Evolutionary conservation across 1,284 basidiomycete species (phyloP).

Genomic region (Papiliotrema fonsecae): DNA sequence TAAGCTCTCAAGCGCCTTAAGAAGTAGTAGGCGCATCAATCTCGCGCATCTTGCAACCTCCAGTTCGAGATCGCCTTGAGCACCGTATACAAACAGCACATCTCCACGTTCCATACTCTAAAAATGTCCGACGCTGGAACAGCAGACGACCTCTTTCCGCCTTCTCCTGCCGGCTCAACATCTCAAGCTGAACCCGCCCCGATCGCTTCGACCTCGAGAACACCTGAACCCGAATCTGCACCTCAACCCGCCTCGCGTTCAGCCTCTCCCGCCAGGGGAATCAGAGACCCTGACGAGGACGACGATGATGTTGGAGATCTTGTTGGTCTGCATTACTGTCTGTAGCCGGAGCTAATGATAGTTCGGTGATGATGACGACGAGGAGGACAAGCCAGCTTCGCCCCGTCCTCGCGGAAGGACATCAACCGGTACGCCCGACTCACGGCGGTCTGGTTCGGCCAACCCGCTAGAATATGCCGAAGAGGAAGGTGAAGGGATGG

Average conservation of each 20-base stretch:
- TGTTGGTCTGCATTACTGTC: background rate
- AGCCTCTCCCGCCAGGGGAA: background rate
- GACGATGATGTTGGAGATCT: constrained; percentile 15
- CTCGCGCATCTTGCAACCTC: background rate
- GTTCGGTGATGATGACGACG: constrained; percentile 76
- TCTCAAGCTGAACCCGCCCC: constrained; percentile 3
- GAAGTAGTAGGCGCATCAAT: background rate
- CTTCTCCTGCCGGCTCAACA: constrained; percentile 12
- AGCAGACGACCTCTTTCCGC: constrained; percentile 38
- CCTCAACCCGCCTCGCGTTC: background rate
- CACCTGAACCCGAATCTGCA: background rate
- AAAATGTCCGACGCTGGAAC: constrained; percentile 34
- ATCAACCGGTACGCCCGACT: constrained; percentile 45
- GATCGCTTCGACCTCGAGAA: constrained; percentile 1
- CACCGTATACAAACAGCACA: background rate
- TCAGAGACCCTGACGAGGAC: constrained; percentile 8
- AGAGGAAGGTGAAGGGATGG: constrained; percentile 30
- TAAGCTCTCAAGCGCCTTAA: too few species aligned
- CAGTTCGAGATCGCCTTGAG: too few species aligned
- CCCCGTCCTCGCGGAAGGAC: constrained; percentile 46
- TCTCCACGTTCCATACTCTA: constrained; percentile 1
- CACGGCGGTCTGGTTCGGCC: constrained; percentile 11
- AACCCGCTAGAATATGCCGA: constrained; percentile 43
- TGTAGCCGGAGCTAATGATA: constrained; percentile 35
- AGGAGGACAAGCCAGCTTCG: constrained; percentile 60